Conservation (phyloP, 805 yeast species). For the Suhomyces xylopsoci region DNA sequence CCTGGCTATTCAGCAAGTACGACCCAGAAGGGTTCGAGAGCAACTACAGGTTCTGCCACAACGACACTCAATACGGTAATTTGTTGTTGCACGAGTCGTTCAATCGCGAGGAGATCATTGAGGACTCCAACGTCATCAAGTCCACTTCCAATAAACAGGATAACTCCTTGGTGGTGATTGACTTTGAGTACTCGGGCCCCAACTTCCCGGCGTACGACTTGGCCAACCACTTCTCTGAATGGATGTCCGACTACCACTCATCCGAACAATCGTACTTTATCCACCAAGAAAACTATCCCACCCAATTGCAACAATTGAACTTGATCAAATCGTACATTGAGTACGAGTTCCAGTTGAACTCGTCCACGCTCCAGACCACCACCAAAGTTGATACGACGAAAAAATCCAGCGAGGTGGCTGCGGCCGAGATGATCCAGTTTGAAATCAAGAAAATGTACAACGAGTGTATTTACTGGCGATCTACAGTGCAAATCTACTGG, state of each 20-base stretch:
- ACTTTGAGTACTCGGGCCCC: slow-evolving; percentile 93
- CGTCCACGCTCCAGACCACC: slow-evolving; percentile 25
- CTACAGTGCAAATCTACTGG: slow-evolving; percentile 79
- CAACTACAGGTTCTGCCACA: slow-evolving; percentile 81
- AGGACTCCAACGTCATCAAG: slow-evolving; percentile 14
- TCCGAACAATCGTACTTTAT: slow-evolving; percentile 50
- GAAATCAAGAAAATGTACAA: slow-evolving; percentile 55
- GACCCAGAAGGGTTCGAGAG: slow-evolving; percentile 41
- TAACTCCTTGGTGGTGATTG: slow-evolving; percentile 79
- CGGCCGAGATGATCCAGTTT: slow-evolving; percentile 29
- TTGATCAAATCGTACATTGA: slow-evolving; percentile 77
- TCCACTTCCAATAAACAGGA: slow-evolving; percentile 34
- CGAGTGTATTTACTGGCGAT: slow-evolving; percentile 74
- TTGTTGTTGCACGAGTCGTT: slow-evolving; percentile 58
- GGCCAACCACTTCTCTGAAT: slow-evolving; percentile 90
- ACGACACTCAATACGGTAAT: slow-evolving; percentile 96
- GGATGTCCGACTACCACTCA: slow-evolving; percentile 93
- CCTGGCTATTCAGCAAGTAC: slow-evolving; percentile 59
- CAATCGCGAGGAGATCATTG: slow-evolving; percentile 47
- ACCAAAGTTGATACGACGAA: not conserved
- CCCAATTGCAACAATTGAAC: slow-evolving; percentile 61
- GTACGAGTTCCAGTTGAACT: slow-evolving; percentile 43
- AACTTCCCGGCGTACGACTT: slow-evolving; percentile 87
- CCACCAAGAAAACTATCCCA: slow-evolving; percentile 62
- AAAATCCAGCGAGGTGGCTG: slow-evolving; percentile 11